A percentile compares a stretch with the other conserved stretches of the same genome.
These are phyloP conservation scores for Suillus discolor DNA, from an alignment of 768 basidiomycete species.

Conservation along the genomic window DNA sequence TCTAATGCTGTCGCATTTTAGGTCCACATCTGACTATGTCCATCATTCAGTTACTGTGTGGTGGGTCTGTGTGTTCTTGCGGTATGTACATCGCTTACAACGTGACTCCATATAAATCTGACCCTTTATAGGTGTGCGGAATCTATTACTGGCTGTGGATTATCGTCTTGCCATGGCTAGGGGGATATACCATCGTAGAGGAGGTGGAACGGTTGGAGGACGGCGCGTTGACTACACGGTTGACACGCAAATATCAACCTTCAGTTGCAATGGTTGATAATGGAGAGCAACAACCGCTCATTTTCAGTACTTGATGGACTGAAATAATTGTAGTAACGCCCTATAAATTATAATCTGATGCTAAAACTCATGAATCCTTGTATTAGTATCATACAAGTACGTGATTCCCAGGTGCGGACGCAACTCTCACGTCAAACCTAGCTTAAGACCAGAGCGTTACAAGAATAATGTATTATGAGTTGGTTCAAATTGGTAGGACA, in stretches of 20 bases:
- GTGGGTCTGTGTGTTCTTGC: slow-evolving; percentile 30
- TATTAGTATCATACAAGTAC: not conserved
- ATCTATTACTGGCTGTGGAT: slow-evolving; percentile 43
- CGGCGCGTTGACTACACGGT: slow-evolving; percentile 35
- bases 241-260: slow-evolving; percentile 27
- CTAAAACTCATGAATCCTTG: not conserved
- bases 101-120: not conserved
- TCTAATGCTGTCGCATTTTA: not conserved
- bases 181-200: slow-evolving; percentile 49
- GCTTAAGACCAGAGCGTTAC: not conserved
- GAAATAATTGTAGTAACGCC: not conserved
- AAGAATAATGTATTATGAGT: not conserved
- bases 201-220: slow-evolving; percentile 46
- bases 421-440: not conserved
- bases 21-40: not conserved
- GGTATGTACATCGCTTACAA: slow-evolving; percentile 14
- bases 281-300: not conserved
- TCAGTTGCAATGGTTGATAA: not conserved
- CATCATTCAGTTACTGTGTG: slow-evolving; percentile 26
- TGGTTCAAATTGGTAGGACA: too few relatives aligned
- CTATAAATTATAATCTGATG: not conserved
- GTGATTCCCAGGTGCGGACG: not conserved
- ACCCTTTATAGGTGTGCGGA: slow-evolving; percentile 19
- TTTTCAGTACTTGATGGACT: not conserved
- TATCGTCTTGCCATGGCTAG: slow-evolving; percentile 41